Base-by-base conservation (phyloP, 2,329 filamentous ascomycete genomes). In the Diaporthe amygdali region DNA sequence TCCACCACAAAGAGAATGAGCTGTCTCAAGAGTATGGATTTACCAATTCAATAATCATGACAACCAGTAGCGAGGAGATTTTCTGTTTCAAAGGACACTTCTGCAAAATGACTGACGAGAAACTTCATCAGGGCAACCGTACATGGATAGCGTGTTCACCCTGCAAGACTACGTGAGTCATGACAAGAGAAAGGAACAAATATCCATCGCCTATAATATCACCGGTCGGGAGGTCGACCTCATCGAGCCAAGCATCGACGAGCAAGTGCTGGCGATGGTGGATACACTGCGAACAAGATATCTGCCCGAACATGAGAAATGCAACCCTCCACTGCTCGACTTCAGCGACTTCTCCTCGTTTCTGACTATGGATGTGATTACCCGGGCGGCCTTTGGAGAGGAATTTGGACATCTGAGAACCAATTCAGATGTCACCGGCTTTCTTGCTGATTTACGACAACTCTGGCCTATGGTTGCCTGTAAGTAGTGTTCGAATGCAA, bases 321-420 rank as follows among this genome's bases (percentile, higher is more conserved):
- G 64, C 22, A 39, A 3, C 20, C 51, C 47, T 12, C 39, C 22
- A 59, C 75, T 82, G 20, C 78, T 87, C 75, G 85, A 89, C 73
- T 76, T 88, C 41, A 82, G 82, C 22, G 76, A 77, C 7, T 81
- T 84, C 52, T 80, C 83, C 2, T 83, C 85, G 44, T 87, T 82
- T 78, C 84, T 88, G 66, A 86, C 86, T 0, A 78, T 88, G 5
- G 87, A 89, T 72, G 82, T 86, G 25, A 86, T 89, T 72, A 85
- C 82, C 46, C 81, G 82, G 44, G 74, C 88, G 15, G 84, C 83
- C 2, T 84, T 87, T 56, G 86, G 86, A 27, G 72, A 81, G 64
- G 76, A 81, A 1, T 85, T 87, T 73, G 84, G 85, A 25, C 84
- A 83, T 72, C 75, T 87, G 0, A 78, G 78, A 25, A 75, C 76